Base-by-base conservation (phyloP, 2,329 filamentous ascomycete genomes). In the Trichophyton benhamiae region DNA sequence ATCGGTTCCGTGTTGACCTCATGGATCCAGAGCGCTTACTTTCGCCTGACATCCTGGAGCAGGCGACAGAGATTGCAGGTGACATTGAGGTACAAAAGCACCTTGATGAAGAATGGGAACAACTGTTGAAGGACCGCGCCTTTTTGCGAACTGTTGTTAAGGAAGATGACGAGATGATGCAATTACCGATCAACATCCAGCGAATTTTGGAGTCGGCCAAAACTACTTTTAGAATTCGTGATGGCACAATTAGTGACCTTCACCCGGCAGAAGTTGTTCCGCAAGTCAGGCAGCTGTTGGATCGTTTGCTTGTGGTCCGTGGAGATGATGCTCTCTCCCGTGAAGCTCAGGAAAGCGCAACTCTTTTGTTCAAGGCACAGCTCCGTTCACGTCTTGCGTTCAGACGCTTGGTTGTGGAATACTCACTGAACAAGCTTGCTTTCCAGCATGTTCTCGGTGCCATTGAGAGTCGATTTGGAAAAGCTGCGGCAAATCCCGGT, bases 391-490 rank as follows among this genome's bases (percentile, higher is more conserved):
- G 89, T 59, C 80, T 99, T 61, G 89, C 94, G 0, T 99, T 91
- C 83, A 96, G 96, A 77, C 87, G 91, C 63, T 80, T 99, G 63
- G 91, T 95, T 53, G 86, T 89, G 60, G 83, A 91, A 67, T 87
- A 96, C 71, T 87, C 87, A 11, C 77, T 99, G 67, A 95, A 89
- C 77, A 94, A 90, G 74, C 82, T 96, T 65, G 92, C 94, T 1
- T 92, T 99, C 70, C 87, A 94, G 64, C 91, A 96, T 71, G 85
- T 99, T 55, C 75, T 99, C 44, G 94, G 94, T 66, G 91, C 96
- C 68, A 80, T 99, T 46, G 89, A 95, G 76, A 91, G 84, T 71
- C 85, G 91, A 64, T 99, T 95, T 82, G 84, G 88, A 41, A 87
- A 88, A 69, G 84, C 92, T 55, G 85, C 88, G 68, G 91, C 96